A percentile compares a stretch with the other conserved stretches of the same genome.
Evolutionary conservation across 177 flowering plant species (phyloP).

Genomic region (Vitis hybrid): DNA sequence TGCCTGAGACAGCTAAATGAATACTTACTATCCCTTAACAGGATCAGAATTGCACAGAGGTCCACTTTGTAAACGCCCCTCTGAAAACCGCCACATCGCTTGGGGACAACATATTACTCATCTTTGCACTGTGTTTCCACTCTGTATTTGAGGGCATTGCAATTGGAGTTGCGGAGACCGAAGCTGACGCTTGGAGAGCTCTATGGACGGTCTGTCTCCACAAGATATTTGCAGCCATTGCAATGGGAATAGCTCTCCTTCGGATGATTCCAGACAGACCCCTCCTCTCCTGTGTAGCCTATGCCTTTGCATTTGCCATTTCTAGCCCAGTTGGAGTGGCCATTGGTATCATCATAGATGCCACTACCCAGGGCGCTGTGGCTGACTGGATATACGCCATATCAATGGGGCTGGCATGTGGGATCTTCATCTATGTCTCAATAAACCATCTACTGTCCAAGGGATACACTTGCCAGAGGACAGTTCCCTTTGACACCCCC

Average conservation of each 20-base stretch:
- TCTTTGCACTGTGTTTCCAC: slow-evolving; percentile 72
- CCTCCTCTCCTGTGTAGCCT: slow-evolving; percentile 53
- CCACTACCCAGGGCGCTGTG: slow-evolving; percentile 63
- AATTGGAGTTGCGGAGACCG: slow-evolving; percentile 73
- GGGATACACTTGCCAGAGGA: slow-evolving; percentile 44
- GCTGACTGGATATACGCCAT: slow-evolving; percentile 88
- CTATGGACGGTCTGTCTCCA: slow-evolving; percentile 75
- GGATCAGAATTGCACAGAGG: background rate
- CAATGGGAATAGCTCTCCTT: slow-evolving; percentile 84
- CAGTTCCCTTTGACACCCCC: slow-evolving; percentile 36
- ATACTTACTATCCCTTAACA: no score
- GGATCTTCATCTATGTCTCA: slow-evolving; percentile 73
- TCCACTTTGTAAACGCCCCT: slow-evolving; percentile 10
- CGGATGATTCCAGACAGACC: slow-evolving; percentile 76
- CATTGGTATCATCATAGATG: slow-evolving; percentile 72
- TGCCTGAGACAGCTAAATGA: no score
- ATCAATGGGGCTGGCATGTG: slow-evolving; percentile 83
- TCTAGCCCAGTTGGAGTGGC: slow-evolving; percentile 75
- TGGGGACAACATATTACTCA: slow-evolving; percentile 69
- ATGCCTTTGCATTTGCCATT: slow-evolving; percentile 71
- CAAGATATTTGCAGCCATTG: slow-evolving; percentile 80
- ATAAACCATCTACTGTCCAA: slow-evolving; percentile 69
- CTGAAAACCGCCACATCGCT: slow-evolving; percentile 40
- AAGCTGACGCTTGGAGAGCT: slow-evolving; percentile 76
- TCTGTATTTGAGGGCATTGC: slow-evolving; percentile 88